Evolutionary conservation across 1,139 yeast genomes (phyloP).

Genomic region (Keqinozyma sinolaborantium): DNA sequence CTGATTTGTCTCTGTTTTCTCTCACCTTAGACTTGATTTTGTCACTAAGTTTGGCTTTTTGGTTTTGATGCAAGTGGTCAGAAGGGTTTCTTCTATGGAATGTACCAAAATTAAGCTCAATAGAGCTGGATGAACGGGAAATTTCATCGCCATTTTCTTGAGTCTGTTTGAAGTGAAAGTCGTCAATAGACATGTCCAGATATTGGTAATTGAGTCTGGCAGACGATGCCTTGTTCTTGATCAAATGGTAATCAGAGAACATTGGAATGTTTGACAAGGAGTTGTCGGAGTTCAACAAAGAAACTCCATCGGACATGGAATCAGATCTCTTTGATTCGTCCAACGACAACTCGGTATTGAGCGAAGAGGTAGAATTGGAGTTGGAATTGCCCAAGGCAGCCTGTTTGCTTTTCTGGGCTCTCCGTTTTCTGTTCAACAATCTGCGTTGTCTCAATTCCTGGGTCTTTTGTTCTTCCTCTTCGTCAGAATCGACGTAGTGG

Average conservation of each 20-base stretch:
- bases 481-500: constrained; percentile 39
- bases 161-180: constrained; percentile 13
- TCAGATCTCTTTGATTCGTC: constrained; percentile 21
- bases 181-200: constrained; percentile 23
- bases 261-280: constrained; percentile 56
- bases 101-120: constrained; percentile 34
- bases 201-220: constrained; percentile 16
- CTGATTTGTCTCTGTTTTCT: constrained; percentile 21
- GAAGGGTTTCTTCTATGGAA: constrained; percentile 7
- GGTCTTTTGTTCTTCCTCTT: constrained; percentile 55
- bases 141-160: constrained; percentile 1
- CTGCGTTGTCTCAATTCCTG: constrained; percentile 49
- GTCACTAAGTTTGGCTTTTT: constrained; percentile 22
- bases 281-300: constrained; percentile 49
- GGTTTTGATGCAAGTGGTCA: constrained; percentile 7
- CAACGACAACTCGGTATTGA: constrained; percentile 14
- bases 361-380: constrained; percentile 17
- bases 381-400: constrained; percentile 5
- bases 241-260: constrained; percentile 46
- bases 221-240: constrained; percentile 20
- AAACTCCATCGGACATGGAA: constrained; percentile 49
- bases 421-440: constrained; percentile 19
- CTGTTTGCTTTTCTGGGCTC: constrained; percentile 17
- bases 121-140: constrained; percentile 16
- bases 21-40: constrained; percentile 34